Percentiles rank a stretch among this genome's conserved stretches.
These are phyloP conservation scores for Xylaria hypoxylon DNA, from an alignment of 2,329 filamentous ascomycete species.

Conservation along the genomic window DNA sequence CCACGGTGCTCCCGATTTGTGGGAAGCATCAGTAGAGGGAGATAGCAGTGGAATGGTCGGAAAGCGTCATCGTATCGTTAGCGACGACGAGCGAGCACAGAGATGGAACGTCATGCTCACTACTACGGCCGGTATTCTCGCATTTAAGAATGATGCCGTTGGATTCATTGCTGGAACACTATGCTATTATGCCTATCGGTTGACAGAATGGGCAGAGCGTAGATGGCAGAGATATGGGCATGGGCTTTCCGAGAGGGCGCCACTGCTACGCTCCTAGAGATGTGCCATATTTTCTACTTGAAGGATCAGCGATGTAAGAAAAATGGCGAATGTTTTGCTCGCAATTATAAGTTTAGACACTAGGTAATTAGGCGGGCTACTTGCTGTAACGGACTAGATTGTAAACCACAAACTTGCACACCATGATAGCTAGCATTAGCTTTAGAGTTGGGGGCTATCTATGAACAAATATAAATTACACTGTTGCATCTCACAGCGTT, in stretches of 20 bases:
- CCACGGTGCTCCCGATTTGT: slow-evolving; percentile 70
- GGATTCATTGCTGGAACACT: slow-evolving; percentile 86
- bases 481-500: background rate
- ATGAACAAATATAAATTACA: background rate
- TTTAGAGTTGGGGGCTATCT: background rate
- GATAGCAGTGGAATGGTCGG: slow-evolving; percentile 46
- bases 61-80: slow-evolving; percentile 63
- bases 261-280: slow-evolving; percentile 45
- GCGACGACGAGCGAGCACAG: slow-evolving; percentile 76
- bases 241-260: slow-evolving; percentile 50
- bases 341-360: background rate
- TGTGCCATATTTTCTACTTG: background rate
- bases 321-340: background rate
- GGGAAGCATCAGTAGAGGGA: slow-evolving; percentile 55
- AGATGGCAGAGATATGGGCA: slow-evolving; percentile 34
- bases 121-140: slow-evolving; percentile 83
- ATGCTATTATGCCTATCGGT: slow-evolving; percentile 76
- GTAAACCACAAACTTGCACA: background rate
- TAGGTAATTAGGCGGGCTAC: background rate
- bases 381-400: background rate
- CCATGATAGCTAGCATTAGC: background rate
- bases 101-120: slow-evolving; percentile 92
- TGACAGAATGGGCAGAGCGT: slow-evolving; percentile 55
- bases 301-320: background rate
- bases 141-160: slow-evolving; percentile 89